These are phyloP conservation scores for Cladobotryum mycophilum DNA, from an alignment of 2,329 filamentous ascomycete genomes.

Conservation along the genomic window DNA sequence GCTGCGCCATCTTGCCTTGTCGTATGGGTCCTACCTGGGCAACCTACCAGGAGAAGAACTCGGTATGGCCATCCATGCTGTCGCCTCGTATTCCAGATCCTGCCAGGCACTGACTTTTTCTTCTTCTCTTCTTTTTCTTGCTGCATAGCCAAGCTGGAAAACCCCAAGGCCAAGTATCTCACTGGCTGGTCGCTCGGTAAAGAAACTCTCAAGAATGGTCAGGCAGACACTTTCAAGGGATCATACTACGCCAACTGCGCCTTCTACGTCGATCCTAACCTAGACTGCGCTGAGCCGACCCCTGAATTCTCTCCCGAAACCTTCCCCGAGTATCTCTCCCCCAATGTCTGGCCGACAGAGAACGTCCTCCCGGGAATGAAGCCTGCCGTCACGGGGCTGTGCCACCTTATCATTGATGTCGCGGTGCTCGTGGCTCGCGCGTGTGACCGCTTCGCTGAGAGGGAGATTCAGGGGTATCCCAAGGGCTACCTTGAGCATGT, in stretches of 20 bases:
- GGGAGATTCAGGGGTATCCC: conserved; percentile 71
- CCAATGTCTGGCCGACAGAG: conserved; percentile 80
- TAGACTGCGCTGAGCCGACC: conserved; percentile 58
- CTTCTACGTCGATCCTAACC: conserved; percentile 60
- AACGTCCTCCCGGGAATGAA: conserved; percentile 69
- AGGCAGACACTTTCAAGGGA: conserved; percentile 74
- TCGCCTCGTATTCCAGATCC: conserved; percentile 2
- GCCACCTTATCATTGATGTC: conserved; percentile 79
- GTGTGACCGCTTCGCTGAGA: conserved; percentile 78
- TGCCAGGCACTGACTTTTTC: not conserved
- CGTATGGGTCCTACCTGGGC: conserved; percentile 83
- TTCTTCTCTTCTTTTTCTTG: not conserved
- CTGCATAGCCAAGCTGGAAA: conserved; percentile 47
- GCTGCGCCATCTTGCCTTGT: conserved; percentile 70
- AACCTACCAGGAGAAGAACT: conserved; percentile 68
- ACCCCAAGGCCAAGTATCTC: conserved; percentile 55
- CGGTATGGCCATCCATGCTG: conserved; percentile 39
- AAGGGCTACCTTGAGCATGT: conserved; percentile 78
- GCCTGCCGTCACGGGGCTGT: conserved; percentile 66
- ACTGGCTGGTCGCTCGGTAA: conserved; percentile 77
- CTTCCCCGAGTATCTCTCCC: conserved; percentile 82
- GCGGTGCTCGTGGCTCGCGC: conserved; percentile 84
- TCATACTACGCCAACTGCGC: conserved; percentile 81
- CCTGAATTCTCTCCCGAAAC: conserved; percentile 50
- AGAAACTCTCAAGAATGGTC: conserved; percentile 71